Base-by-base conservation (phyloP, 257 asterid species). In the Capsicum baccatum region DNA sequence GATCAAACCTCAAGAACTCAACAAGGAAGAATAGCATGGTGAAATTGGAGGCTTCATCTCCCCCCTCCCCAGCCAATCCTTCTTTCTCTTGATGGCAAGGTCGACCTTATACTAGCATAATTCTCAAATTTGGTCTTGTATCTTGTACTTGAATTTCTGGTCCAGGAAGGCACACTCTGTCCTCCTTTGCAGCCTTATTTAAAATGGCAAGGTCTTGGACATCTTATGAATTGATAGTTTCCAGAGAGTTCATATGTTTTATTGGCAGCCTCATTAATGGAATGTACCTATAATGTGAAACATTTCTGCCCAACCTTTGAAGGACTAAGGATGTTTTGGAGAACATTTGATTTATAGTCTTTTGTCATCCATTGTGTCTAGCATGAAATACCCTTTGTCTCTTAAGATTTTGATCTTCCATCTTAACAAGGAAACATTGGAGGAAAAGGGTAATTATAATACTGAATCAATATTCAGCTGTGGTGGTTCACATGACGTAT, bases 1-100 rank as follows among this genome's bases (percentile, higher is more conserved):
- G 35, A n/a, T 9, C 80, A 44, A 42, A 44, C 57, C 16, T 44
- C 57, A 71, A 71, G 39, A 21, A 71, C 26, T 73, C 80, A 73
- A 73, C 80, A n/a, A 73, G 37, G 37, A 58, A 73, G 48, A 66
- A 17, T 70, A 70, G 55, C 79, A 17, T 70, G 79, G 79, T 42
- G 55, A 39, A 39, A 69, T 15, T 42, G 79, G 15, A 69, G 79
- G 79, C 33, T 44, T 69, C 79, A 8, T 11, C 79, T 16, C 56
- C 35, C 54, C 33, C 10, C 15, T 42, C 26, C 15, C 57, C 33
- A 59, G 19, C 17, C 17, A 58, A 58, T 58, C 44, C 5, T 39
- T 39, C 44, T 39, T 39, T 39, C 5, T 39, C 44, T 39, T 39
- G 44, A 39, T 39, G 44, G 44, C 44, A 39, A 39, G 44, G 4